Conservation (phyloP, 2,329 filamentous ascomycete species). For the Harringtonia lauricola region DNA sequence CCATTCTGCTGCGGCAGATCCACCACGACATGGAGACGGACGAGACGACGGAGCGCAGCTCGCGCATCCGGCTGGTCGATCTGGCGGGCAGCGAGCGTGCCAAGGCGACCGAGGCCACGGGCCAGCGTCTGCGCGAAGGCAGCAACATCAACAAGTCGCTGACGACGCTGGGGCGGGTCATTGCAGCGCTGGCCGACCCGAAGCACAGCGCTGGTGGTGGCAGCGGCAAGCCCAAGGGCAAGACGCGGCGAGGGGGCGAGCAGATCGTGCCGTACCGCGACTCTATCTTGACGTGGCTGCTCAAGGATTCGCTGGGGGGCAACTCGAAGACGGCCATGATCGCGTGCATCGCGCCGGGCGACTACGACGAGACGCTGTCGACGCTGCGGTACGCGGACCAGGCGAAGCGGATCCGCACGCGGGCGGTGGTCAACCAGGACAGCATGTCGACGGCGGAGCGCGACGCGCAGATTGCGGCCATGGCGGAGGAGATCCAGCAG, state of each 20-base stretch:
- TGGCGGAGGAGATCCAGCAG: constrained; percentile 86
- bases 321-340: constrained; percentile 99
- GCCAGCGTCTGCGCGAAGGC: constrained; percentile 80
- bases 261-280: constrained; percentile 88
- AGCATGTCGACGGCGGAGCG: constrained; percentile 84
- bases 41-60: constrained; percentile 89
- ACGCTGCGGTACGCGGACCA: constrained; percentile 96
- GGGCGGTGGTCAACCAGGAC: constrained; percentile 91
- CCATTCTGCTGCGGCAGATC: constrained; percentile 95
- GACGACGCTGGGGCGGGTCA: constrained; percentile 89
- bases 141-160: constrained; percentile 99
- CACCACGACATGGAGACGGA: constrained; percentile 96
- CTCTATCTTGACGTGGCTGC: constrained; percentile 70
- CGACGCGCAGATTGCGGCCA: constrained; percentile 85
- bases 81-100: constrained; percentile 90
- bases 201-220: constrained; percentile 64
- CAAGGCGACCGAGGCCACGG: constrained; percentile 90
- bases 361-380: constrained; percentile 94
- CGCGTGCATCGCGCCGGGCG: constrained; percentile 86
- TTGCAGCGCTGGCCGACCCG: constrained; percentile 72
- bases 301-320: constrained; percentile 91
- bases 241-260: constrained; percentile 36
- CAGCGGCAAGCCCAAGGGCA: constrained; percentile 40
- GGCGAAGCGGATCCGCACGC: constrained; percentile 91
- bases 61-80: constrained; percentile 89